Conservation (phyloP, 306 rosid species). For the Alnus glutinosa region DNA sequence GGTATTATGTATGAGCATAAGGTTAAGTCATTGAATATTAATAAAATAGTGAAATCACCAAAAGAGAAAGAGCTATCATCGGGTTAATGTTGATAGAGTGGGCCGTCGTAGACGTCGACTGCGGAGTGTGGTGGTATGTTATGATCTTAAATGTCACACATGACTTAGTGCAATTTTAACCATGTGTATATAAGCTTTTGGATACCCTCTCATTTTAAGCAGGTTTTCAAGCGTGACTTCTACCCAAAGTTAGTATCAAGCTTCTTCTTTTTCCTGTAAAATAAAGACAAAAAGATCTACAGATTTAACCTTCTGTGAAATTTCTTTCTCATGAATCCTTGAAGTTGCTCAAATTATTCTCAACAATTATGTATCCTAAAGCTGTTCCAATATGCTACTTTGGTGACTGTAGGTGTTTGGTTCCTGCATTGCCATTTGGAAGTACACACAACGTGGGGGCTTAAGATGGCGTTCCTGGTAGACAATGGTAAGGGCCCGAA, state of each 20-base stretch:
- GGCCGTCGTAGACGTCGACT: too few species aligned
- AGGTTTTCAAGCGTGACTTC: too few species aligned
- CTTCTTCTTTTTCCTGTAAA: background rate
- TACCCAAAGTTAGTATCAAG: background rate
- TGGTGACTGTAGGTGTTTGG: slow-evolving; percentile 62
- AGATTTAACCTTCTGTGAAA: background rate
- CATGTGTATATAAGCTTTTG: too few species aligned
- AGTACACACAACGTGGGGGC: slow-evolving; percentile 87
- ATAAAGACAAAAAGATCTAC: background rate
- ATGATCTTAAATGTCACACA: too few species aligned
- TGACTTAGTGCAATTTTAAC: too few species aligned
- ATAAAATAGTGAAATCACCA: too few species aligned
- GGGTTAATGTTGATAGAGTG: too few species aligned
- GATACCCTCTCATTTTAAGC: too few species aligned
- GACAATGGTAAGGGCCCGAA: slow-evolving; percentile 57
- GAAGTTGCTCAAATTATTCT: background rate
- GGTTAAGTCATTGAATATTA: too few species aligned
- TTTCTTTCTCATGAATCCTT: background rate
- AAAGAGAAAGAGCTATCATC: too few species aligned
- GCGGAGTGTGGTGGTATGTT: too few species aligned
- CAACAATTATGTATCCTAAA: background rate
- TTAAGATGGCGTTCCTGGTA: slow-evolving; percentile 74
- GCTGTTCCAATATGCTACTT: background rate
- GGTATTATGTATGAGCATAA: too few species aligned
- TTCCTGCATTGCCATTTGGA: slow-evolving; percentile 81